Evolutionary conservation across 805 yeast species (phyloP), one percentile per base, ranked within the genome.

Genomic region (Metschnikowia rubicola): DNA sequence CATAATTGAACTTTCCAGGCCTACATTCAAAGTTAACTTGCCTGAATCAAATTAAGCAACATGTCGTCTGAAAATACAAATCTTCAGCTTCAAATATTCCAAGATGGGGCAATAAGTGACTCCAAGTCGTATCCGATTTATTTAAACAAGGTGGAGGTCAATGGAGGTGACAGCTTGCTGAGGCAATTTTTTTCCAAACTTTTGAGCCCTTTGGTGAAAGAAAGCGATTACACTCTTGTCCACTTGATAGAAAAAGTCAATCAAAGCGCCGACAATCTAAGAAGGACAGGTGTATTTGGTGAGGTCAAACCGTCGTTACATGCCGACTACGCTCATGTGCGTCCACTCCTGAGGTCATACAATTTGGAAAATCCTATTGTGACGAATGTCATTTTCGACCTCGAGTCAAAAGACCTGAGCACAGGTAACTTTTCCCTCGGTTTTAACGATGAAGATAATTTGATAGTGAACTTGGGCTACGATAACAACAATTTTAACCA

Each of bases 201-300:
- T 30, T 70, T 79, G 37, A 58, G 64, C 10, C 79, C 80, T 8
- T 65, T 77, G 35, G 58, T 71, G 11, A 64, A 65, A n/a, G 63
- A 59, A 3, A 61, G 70, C 46, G 75, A 71, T 52, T 70, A 67
- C 47, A 74, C 81, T 3, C 60, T 79, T 47, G 68, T 64, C 19
- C 70, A 70, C 44, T 64, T 79, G 43, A 58, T 75, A 8, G 58
- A 62, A 10, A 57, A 61, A 11, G 55, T 77, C 37, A 60, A 62
- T 8, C 43, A 50, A 4, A 60, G 75, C 12, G 63, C 66, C 48
- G 56, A 62, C 37, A 71, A 67, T 35, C 58, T 79, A 38, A 48
- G 60, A 28, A 63, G 68, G 38, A 77, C 82, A 1, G 77, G 75
- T 1, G 73, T 78, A 4, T 79, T 77, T 59, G 64, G 63, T 30